Conservation (phyloP, 1,284 basidiomycete genomes). For the Papiliotrema fonsecae region DNA sequence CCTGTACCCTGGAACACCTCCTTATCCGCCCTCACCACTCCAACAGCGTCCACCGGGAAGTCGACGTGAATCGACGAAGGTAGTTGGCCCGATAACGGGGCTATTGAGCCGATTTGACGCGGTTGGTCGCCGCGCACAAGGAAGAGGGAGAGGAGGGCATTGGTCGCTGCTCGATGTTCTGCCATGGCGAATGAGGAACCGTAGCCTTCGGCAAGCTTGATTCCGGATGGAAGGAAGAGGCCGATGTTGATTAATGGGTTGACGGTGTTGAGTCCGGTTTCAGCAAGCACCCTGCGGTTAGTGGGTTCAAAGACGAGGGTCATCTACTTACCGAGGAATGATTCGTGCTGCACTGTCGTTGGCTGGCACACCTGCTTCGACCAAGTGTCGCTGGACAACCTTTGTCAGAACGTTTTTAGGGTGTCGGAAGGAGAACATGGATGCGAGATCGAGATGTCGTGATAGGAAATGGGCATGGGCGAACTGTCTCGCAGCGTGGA, state of each 20-base stretch:
- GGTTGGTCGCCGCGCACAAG: conserved; percentile 29
- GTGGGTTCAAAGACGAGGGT: conserved; percentile 5
- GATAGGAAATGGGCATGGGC: conserved; percentile 78
- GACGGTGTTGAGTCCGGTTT: conserved; percentile 83
- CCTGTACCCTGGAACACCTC: background rate
- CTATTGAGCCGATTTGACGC: background rate
- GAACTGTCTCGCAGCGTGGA: conserved; percentile 75
- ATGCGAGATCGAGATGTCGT: conserved; percentile 72
- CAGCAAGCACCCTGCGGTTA: conserved; percentile 69
- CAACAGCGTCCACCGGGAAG: background rate
- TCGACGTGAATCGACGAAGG: conserved; percentile 1
- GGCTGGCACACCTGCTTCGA: conserved; percentile 56
- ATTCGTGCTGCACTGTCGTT: conserved; percentile 54
- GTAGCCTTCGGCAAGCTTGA: conserved; percentile 88
- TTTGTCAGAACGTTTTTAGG: conserved; percentile 74
- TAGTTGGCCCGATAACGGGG: background rate
- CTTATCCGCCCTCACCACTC: background rate
- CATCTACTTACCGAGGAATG: conserved; percentile 55
- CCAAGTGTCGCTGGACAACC: conserved; percentile 65
- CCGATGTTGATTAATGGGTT: conserved; percentile 91
- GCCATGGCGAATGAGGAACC: conserved; percentile 93
- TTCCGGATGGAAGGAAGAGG: conserved; percentile 76
- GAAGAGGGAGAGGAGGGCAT: conserved; percentile 42
- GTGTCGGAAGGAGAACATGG: conserved; percentile 83
- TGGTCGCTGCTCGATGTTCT: conserved; percentile 69